phyloP scores from a whole-genome alignment of 257 asterid species.

The Jasminum sambac region DNA sequence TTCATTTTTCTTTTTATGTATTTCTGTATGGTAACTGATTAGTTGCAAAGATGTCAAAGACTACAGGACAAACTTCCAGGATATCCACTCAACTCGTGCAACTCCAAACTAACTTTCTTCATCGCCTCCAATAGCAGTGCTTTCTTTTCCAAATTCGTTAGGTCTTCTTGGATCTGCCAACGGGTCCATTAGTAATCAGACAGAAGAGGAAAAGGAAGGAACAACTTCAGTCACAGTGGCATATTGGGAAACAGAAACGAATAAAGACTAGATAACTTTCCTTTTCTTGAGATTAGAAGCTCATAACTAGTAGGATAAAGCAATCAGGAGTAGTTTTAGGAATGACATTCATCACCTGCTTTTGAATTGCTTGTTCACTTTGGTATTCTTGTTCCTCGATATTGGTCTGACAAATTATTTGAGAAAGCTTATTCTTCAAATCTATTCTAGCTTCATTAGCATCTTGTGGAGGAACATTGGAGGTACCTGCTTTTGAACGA shows the following conservation, averaged over 20 bases:
- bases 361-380: constrained; percentile 48
- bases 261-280: neutral
- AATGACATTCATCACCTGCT: constrained; percentile 48
- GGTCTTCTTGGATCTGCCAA: constrained; percentile 60
- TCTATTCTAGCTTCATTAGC: constrained; percentile 30
- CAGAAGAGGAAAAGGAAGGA: neutral
- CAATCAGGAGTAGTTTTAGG: constrained; percentile 9
- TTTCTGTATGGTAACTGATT: constrained; percentile 1
- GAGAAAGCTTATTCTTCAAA: constrained; percentile 48
- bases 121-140: constrained; percentile 53
- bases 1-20: neutral
- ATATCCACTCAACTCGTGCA: constrained; percentile 78
- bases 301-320: constrained; percentile 3
- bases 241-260: neutral
- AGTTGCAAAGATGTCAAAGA: constrained; percentile 8
- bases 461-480: constrained; percentile 31
- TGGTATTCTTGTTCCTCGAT: constrained; percentile 51
- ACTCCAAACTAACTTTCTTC: constrained; percentile 53
- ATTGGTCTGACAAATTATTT: constrained; percentile 38
- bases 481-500: constrained; percentile 37
- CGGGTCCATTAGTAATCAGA: constrained; percentile 24
- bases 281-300: neutral
- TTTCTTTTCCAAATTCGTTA: constrained; percentile 52
- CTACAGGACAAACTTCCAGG: constrained; percentile 42
- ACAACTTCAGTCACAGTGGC: neutral